These are phyloP conservation scores for Alectoria sarmentosa DNA, from an alignment of 495 filamentous ascomycete species.

Conservation along the genomic window DNA sequence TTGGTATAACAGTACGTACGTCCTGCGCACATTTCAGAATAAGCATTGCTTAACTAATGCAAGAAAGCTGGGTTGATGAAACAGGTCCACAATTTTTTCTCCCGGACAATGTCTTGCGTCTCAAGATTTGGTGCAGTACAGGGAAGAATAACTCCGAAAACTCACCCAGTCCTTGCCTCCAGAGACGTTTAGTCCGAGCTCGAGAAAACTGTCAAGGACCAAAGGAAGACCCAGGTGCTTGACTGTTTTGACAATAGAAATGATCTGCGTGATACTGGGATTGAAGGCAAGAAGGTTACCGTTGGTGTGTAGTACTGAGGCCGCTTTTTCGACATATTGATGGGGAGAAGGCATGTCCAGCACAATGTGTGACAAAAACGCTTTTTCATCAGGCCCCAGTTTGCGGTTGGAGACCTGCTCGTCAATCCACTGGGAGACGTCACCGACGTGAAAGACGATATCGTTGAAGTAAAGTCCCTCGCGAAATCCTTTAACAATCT, in stretches of 20 bases:
- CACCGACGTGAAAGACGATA: slow-evolving; percentile 65
- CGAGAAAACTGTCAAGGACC: slow-evolving; percentile 54
- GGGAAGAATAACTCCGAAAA: too few species aligned
- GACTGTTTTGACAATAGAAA: slow-evolving; percentile 48
- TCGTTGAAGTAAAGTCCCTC: slow-evolving; percentile 59
- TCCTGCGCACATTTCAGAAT: slow-evolving; percentile 47
- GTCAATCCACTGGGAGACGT: slow-evolving; percentile 54
- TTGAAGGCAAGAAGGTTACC: slow-evolving; percentile 62
- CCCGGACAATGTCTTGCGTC: too few species aligned
- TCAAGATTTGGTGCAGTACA: too few species aligned
- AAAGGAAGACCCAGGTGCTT: slow-evolving; percentile 46
- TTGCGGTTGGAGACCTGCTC: slow-evolving; percentile 35
- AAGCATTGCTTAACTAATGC: background rate
- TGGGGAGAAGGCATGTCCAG: slow-evolving; percentile 63
- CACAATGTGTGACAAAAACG: slow-evolving; percentile 61
- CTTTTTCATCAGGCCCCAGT: slow-evolving; percentile 27
- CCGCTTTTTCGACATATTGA: slow-evolving; percentile 49
- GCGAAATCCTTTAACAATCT: slow-evolving; percentile 56
- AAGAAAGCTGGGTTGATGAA: background rate
- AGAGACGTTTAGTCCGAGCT: slow-evolving; percentile 52
- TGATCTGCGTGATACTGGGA: slow-evolving; percentile 72
- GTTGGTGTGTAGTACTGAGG: slow-evolving; percentile 49
- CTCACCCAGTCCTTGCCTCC: slow-evolving; percentile 37
- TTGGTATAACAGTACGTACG: slow-evolving; percentile 48
- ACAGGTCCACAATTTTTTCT: too few species aligned